Evolutionary conservation across 176 grass and related monocot genomes (phyloP).

Genomic region (Triticum turgidum): DNA sequence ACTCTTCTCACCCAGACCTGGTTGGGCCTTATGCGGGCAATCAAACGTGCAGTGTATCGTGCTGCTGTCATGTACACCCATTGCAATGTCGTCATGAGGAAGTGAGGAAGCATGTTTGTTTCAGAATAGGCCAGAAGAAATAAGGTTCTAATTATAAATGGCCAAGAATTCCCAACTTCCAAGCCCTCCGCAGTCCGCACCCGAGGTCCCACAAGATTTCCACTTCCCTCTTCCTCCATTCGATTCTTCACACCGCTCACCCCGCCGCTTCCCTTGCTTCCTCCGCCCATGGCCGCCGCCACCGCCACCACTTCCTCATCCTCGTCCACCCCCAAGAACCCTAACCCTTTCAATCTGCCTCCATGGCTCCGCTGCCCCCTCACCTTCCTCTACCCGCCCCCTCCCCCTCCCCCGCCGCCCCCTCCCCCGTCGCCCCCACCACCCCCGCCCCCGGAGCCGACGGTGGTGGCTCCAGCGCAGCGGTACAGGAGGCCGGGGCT

Average conservation of each 20-base stretch:
- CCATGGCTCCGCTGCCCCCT: constrained; percentile 38
- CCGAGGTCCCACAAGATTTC: background rate
- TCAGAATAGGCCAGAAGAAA: background rate
- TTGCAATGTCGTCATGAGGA: too few relatives aligned
- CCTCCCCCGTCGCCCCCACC: constrained; percentile 4
- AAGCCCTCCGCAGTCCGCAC: background rate
- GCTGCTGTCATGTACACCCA: too few relatives aligned
- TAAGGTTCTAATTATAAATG: background rate
- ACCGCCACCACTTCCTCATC: background rate
- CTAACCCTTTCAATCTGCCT: constrained; percentile 30
- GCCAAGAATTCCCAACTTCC: background rate
- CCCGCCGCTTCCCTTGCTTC: constrained; percentile 14
- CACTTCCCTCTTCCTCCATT: constrained; percentile 26
- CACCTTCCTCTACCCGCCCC: constrained; percentile 42
- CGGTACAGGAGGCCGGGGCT: constrained; percentile 34
- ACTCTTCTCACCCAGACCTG: too few relatives aligned
- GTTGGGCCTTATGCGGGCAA: too few relatives aligned
- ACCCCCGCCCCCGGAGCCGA: constrained; percentile 3
- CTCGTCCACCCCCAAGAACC: constrained; percentile 1
- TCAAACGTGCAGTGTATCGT: too few relatives aligned
- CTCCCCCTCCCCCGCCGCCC: background rate
- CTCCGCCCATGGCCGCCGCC: constrained; percentile 37
- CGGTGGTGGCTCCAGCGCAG: background rate
- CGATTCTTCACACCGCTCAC: constrained; percentile 33
- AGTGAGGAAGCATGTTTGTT: too few relatives aligned